Base-by-base conservation (phyloP, 805 yeast genomes). In the Jamesozyma rosinii region DNA sequence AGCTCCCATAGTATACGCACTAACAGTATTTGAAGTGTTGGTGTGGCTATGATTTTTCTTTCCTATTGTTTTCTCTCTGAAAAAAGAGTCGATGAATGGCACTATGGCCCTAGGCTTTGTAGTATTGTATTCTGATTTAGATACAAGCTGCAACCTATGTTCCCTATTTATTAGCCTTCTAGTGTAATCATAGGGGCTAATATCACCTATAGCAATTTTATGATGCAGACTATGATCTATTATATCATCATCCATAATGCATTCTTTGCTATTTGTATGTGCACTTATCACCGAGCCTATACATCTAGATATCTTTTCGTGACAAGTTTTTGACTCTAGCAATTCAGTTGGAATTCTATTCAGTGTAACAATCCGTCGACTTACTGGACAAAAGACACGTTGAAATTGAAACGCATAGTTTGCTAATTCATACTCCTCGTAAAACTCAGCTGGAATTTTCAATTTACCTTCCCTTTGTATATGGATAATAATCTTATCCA, bases 351-450 rank as follows among this genome's bases (percentile, higher is more conserved):
- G 80, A 11, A 81, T 66, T 3, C 71, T 74, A 51, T 75, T 77
- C 49, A 90, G 66, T 29, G 85, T 76, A 1, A 71, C 69, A n/a
- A 86, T 64, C 32, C 53, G 41, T 34, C 69, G 53, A 1, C 56
- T 47, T 1, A 60, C 40, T 0, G 95, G 95, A 58, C 89, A 76
- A 63, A 77, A 90, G 1, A 92, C 97, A 48, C 95, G 72, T 59
- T 88, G 97, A 59, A 69, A 83, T 55, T 74, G 80, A 59, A 92
- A 92, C 11, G 97, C 90, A 35, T 79, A 68, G 47, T 75, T 72
- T 0, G 98, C 97, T 38, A 69, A 67, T 27, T 65, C 57, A 41
- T 78, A 81, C 48, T 83, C 89, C 1, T 69, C 68, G 39, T 70
- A 68, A 51, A 85, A 86, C 1, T 64, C 71, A 0, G 55, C 64